These are phyloP conservation scores for Canavalia ensiformis DNA, from an alignment of 306 rosid genomes.

Conservation along the genomic window DNA sequence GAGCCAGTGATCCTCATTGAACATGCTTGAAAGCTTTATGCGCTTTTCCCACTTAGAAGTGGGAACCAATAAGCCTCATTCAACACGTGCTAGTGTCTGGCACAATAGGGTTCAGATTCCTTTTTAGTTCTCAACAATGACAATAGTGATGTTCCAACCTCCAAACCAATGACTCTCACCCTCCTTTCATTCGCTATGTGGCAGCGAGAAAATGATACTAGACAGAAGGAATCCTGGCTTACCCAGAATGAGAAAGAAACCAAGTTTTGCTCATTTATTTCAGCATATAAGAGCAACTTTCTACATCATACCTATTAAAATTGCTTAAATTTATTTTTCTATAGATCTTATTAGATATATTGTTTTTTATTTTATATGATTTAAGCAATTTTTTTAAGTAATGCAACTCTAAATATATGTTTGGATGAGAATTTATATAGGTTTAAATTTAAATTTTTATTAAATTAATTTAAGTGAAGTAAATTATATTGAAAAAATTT, in stretches of 20 bases:
- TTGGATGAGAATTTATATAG: too few relatives aligned
- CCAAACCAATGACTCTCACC: slow-evolving; percentile 3
- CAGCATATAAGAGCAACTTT: not conserved
- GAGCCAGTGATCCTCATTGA: slow-evolving; percentile 18
- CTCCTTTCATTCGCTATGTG: not conserved
- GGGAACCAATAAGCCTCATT: slow-evolving; percentile 34
- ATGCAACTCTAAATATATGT: too few relatives aligned
- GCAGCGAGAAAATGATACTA: not conserved
- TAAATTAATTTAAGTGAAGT: too few relatives aligned
- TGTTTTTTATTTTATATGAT: too few relatives aligned
- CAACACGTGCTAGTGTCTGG: slow-evolving; percentile 41
- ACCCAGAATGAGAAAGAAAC: not conserved
- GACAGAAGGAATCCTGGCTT: not conserved
- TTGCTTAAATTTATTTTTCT: too few relatives aligned
- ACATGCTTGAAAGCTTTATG: slow-evolving; percentile 26
- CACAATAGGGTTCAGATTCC: not conserved
- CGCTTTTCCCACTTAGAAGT: slow-evolving; percentile 30
- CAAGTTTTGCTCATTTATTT: slow-evolving; percentile 14
- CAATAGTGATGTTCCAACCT: not conserved
- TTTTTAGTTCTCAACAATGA: slow-evolving; percentile 11
- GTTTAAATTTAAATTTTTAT: too few relatives aligned
- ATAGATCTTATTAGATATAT: too few relatives aligned
- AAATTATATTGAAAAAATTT: too few relatives aligned
- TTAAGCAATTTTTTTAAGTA: too few relatives aligned
- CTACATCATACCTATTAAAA: too few relatives aligned